These are phyloP conservation scores for Colletotrichum liriopes DNA, from an alignment of 2,329 filamentous ascomycete genomes.

Conservation along the genomic window DNA sequence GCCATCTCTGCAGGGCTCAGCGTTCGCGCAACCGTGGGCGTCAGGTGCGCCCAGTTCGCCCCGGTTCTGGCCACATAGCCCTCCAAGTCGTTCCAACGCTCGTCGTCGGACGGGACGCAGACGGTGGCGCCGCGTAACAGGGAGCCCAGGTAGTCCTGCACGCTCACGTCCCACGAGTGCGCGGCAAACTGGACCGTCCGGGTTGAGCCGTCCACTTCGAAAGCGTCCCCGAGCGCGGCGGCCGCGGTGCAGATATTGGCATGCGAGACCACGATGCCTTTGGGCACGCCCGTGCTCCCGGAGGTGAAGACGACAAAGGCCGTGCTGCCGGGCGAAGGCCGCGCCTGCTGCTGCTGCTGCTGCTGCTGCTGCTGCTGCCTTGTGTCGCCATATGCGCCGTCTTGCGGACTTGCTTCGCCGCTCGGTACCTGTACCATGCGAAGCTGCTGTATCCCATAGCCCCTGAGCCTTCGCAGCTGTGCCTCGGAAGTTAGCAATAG, in stretches of 20 bases:
- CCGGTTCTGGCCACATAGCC: not conserved
- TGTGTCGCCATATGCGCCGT: not conserved
- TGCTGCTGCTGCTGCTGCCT: no score
- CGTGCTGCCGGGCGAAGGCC: not conserved
- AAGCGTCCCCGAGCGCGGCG: slow-evolving; percentile 8
- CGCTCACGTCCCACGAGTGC: not conserved
- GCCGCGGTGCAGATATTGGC: not conserved
- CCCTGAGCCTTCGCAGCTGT: not conserved
- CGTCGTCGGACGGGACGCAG: not conserved
- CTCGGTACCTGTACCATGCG: not conserved
- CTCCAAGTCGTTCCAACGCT: not conserved
- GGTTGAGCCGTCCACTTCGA: not conserved
- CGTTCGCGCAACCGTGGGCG: slow-evolving; percentile 10
- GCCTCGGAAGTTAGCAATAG: not conserved
- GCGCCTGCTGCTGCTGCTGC: not conserved
- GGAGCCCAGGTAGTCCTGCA: slow-evolving; percentile 10
- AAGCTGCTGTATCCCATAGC: not conserved
- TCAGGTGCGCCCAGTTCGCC: not conserved
- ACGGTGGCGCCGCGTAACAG: slow-evolving; percentile 7
- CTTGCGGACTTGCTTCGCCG: not conserved
- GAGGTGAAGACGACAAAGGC: slow-evolving; percentile 24
- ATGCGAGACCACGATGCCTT: slow-evolving; percentile 13
- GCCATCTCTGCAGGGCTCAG: not conserved
- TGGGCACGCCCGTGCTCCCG: slow-evolving; percentile 6
- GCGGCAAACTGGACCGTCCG: slow-evolving; percentile 11